These are phyloP conservation scores for Beauveria bassiana DNA, from an alignment of 2,329 filamentous ascomycete genomes.

Conservation along the genomic window DNA sequence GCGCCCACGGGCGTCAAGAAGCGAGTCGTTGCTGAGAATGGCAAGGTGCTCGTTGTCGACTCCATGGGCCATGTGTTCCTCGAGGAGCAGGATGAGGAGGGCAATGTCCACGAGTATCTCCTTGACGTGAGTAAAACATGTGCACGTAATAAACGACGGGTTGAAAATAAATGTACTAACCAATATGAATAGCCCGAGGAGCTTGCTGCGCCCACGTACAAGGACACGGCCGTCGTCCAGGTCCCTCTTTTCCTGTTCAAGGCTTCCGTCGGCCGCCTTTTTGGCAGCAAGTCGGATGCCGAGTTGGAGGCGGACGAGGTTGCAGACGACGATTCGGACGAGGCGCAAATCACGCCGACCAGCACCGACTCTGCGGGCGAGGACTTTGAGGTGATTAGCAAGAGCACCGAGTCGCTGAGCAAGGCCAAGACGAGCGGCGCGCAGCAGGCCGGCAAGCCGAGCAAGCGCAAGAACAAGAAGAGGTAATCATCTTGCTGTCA, in stretches of 20 bases:
- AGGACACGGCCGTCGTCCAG: conserved; percentile 74
- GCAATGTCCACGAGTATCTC: conserved; percentile 72
- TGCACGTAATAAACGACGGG: neutral
- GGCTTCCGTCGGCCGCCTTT: conserved; percentile 43
- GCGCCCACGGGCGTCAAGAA: conserved; percentile 72
- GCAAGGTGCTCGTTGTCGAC: conserved; percentile 90
- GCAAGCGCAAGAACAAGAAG: conserved; percentile 48
- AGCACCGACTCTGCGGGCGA: conserved; percentile 51
- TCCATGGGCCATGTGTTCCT: conserved; percentile 86
- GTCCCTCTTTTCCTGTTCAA: conserved; percentile 68
- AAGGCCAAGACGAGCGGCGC: conserved; percentile 44
- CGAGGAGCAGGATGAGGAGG: conserved; percentile 86
- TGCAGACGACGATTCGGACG: conserved; percentile 41
- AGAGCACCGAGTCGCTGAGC: conserved; percentile 47
- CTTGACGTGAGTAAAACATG: conserved; percentile 62
- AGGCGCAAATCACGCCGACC: conserved; percentile 39
- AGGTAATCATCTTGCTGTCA: conserved; percentile 27
- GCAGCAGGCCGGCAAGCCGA: conserved; percentile 34
- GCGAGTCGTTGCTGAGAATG: conserved; percentile 86
- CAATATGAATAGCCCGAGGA: conserved; percentile 58
- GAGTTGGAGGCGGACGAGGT: conserved; percentile 30
- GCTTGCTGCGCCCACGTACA: conserved; percentile 66
- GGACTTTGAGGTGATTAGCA: conserved; percentile 57
- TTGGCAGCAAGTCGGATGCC: conserved; percentile 29
- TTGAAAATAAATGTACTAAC: conserved; percentile 15